Conservation (phyloP, 129 eudicot genomes). For the Escallonia herrerae region DNA sequence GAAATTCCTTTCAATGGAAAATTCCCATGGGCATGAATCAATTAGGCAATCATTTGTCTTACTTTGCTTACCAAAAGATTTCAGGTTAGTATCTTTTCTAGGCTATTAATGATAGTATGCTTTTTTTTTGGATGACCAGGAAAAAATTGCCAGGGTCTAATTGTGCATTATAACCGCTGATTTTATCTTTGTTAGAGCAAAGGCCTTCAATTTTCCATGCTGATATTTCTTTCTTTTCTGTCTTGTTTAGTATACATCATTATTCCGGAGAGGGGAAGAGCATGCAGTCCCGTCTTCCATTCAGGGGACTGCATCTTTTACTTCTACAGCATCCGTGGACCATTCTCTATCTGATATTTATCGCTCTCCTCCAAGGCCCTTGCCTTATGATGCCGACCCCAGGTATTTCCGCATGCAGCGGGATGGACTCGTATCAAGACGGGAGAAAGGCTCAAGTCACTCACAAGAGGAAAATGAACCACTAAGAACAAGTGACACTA, state of each 20-base stretch:
- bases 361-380: slow-evolving; percentile 91
- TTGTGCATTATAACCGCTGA: no score
- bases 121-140: no score
- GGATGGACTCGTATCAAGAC: slow-evolving; percentile 81
- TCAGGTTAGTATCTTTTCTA: no score
- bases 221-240: slow-evolving; percentile 15
- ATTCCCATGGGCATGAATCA: no score
- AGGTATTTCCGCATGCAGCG: slow-evolving; percentile 70
- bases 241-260: slow-evolving; percentile 68
- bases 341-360: slow-evolving; percentile 70
- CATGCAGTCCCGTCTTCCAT: slow-evolving; percentile 58
- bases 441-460: slow-evolving; percentile 86
- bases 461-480: slow-evolving; percentile 88
- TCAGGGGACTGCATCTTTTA: slow-evolving; percentile 74
- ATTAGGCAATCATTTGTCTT: no score
- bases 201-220: neutral
- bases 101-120: no score
- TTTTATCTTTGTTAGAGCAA: neutral
- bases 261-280: slow-evolving; percentile 82
- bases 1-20: no score
- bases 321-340: slow-evolving; percentile 62
- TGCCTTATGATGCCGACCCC: slow-evolving; percentile 94
- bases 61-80: no score
- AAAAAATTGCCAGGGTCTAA: no score
- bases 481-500: slow-evolving; percentile 64